Evolutionary conservation across 106 monocot species (phyloP).

Genomic region (Alisma plantagoaquatica): DNA sequence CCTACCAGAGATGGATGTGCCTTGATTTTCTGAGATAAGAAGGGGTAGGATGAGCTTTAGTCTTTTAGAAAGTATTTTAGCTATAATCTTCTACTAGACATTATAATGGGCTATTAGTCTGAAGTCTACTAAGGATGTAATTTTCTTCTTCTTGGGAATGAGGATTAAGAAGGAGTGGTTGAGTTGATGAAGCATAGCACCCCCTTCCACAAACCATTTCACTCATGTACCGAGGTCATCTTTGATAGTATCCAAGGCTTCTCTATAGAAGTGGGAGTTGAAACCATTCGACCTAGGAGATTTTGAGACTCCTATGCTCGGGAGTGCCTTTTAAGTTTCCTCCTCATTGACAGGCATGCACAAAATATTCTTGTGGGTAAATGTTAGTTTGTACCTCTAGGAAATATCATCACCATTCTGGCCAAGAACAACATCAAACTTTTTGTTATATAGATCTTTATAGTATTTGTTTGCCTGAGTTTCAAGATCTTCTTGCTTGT

Average conservation of each 20-base stretch:
- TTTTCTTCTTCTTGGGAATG: not conserved
- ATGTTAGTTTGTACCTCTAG: too few species aligned
- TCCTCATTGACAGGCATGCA: too few species aligned
- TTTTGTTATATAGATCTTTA: too few species aligned
- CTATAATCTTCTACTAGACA: not conserved
- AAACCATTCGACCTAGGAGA: not conserved
- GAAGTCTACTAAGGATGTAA: not conserved
- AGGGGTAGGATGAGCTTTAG: not conserved
- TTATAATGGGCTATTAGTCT: not conserved
- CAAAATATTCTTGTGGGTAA: too few species aligned
- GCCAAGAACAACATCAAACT: too few species aligned
- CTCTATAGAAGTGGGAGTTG: not conserved
- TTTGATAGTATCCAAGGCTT: not conserved
- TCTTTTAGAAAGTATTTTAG: not conserved
- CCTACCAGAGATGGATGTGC: not conserved
- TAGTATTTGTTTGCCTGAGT: too few species aligned
- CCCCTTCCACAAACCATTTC: not conserved
- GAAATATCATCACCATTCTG: too few species aligned
- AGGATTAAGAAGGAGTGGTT: not conserved
- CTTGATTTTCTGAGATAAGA: not conserved
- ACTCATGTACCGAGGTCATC: not conserved
- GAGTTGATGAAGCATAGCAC: not conserved
- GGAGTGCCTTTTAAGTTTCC: too few species aligned
- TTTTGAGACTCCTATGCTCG: too few species aligned
- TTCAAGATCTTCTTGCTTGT: too few species aligned